Evolutionary conservation across 768 basidiomycete species (phyloP).

Genomic region (Boletus reticulatus): DNA sequence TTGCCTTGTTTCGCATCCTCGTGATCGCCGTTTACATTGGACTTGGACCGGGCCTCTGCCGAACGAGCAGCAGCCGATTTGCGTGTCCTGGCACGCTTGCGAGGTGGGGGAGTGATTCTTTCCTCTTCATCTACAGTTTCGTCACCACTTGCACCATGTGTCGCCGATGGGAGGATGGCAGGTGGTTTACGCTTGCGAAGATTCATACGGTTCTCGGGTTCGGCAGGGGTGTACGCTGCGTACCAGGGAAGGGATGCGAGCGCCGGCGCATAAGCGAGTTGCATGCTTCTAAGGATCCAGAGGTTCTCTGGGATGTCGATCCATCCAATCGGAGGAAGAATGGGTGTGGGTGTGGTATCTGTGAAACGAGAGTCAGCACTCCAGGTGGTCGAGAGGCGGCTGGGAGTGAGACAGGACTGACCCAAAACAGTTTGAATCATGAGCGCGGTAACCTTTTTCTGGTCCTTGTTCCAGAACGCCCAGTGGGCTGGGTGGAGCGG

Average conservation of each 20-base stretch:
- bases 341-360: conserved; percentile 32
- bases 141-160: conserved; percentile 37
- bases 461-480: conserved; percentile 60
- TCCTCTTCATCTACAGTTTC: conserved; percentile 32
- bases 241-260: conserved; percentile 30
- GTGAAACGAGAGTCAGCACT: conserved; percentile 4
- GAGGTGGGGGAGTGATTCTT: conserved; percentile 26
- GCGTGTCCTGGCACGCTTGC: conserved; percentile 31
- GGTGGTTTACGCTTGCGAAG: conserved; percentile 33
- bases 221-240: conserved; percentile 28
- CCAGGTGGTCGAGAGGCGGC: background rate
- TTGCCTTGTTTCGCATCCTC: conserved; percentile 7
- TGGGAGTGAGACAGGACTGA: conserved; percentile 33
- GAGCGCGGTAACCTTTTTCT: conserved; percentile 47
- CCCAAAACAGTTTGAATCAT: conserved; percentile 53
- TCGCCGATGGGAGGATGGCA: conserved; percentile 12
- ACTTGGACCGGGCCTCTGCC: conserved; percentile 3
- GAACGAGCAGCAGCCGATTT: conserved; percentile 15
- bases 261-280: conserved; percentile 25
- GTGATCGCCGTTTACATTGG: conserved; percentile 1
- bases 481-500: conserved; percentile 57
- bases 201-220: conserved; percentile 33
- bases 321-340: conserved; percentile 36
- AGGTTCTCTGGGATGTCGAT: conserved; percentile 33
- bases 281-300: conserved; percentile 33